Percentiles rank a stretch among this genome's conserved stretches.
Evolutionary conservation across 495 filamentous ascomycete species (phyloP).

Genomic region (Annulohypoxylon bovei): DNA sequence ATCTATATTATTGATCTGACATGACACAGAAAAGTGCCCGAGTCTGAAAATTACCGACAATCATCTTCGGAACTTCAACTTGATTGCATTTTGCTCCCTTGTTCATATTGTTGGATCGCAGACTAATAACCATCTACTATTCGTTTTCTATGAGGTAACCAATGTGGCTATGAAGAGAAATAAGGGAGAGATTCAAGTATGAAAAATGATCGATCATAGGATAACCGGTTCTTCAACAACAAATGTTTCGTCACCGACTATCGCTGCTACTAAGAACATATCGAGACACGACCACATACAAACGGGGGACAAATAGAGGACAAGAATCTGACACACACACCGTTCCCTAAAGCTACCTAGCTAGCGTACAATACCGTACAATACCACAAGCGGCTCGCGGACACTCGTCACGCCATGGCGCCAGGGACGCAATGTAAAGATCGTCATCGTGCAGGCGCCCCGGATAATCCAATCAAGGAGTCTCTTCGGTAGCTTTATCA

Average conservation of each 20-base stretch:
- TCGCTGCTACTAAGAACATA: not conserved
- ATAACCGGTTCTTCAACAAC: not conserved
- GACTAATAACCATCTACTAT: not conserved
- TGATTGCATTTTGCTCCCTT: not conserved
- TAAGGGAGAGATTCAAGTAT: not conserved
- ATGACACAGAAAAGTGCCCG: not conserved
- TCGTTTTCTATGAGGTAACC: not conserved
- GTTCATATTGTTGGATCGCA: not conserved
- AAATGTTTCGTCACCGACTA: constrained; percentile 7
- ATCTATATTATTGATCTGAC: not conserved
- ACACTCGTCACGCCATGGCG: constrained; percentile 17
- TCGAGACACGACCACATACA: not conserved
- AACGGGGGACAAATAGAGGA: not conserved
- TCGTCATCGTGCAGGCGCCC: constrained; percentile 39
- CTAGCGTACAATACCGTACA: not conserved
- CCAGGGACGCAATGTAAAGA: constrained; percentile 26
- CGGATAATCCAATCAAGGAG: constrained; percentile 38
- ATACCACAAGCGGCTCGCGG: not conserved
- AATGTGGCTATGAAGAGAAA: not conserved
- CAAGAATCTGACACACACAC: constrained; percentile 1
- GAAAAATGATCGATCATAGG: not conserved
- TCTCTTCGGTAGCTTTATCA: constrained; percentile 23
- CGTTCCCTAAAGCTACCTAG: not conserved
- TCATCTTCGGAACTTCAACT: not conserved
- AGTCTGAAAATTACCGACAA: not conserved